Evolutionary conservation across 2,329 filamentous ascomycete species (phyloP), one percentile per base, ranked within the genome.

Genomic region (Triangularia setosa): DNA sequence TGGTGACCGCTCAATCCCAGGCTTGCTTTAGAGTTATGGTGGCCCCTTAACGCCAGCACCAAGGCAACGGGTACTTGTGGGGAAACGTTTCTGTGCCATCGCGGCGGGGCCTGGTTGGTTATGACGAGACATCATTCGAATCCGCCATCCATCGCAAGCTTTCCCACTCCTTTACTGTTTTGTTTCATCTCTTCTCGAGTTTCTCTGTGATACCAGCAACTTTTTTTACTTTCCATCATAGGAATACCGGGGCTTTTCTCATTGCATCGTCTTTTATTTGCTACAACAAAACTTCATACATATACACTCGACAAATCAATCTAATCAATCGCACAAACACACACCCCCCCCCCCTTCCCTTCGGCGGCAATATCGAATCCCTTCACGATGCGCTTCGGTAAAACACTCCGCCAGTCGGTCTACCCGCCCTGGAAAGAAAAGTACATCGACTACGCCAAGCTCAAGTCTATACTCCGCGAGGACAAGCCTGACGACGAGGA

Each of bases 361-460:
- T n/a, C n/a, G n/a, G n/a, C n/a, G n/a, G n/a, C n/a, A n/a, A n/a
- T n/a, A 8, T 3, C 24, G 14, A 35, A n/a, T 23, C 23, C n/a
- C n/a, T 33, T 33, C 73, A 81, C 66, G 58, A 98, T 99, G 95
- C 90, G 92, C 73, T 99, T 97, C 82, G 94, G 94, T 68, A 92
- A 89, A 80, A 97, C 92, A 60, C 85, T 99, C 66, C 87, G 88
- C 73, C 86, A 87, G 73, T 88, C 91, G 65, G 83, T 91, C 72
- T 95, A 98, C 77, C 79, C 85, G 71, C 92, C 93, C 74, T 99
- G 94, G 94, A 91, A 90, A 77, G 91, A 90, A 75, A 86, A 96
- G 74, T 98, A 99, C 81, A 92, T 99, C 75, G 93, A 98, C 81
- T 99, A 99, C 78, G 81, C 85, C 72, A 97, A 94, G 84, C 88